Evolutionary conservation across 2,329 filamentous ascomycete species (phyloP).

Genomic region (Byssothecium circinans): DNA sequence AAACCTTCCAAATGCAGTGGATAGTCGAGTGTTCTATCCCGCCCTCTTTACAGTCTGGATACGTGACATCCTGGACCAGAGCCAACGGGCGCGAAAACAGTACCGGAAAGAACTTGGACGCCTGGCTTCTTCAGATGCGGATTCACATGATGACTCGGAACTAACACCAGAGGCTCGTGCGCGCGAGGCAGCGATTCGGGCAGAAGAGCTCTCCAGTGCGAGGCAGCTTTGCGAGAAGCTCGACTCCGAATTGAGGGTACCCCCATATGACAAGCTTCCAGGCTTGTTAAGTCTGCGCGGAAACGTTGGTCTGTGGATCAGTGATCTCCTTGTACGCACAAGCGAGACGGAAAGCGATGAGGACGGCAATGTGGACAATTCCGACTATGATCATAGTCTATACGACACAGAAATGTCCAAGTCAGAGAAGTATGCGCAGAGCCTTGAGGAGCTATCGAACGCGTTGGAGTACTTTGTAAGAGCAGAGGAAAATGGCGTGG

Average conservation of each 20-base stretch:
- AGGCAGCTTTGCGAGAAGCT: slow-evolving; percentile 67
- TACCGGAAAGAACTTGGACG: background rate
- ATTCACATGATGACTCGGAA: slow-evolving; percentile 16
- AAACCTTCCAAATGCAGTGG: slow-evolving; percentile 62
- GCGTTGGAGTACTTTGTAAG: slow-evolving; percentile 27
- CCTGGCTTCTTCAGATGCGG: slow-evolving; percentile 5
- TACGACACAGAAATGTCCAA: too few relatives aligned
- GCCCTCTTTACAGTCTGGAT: slow-evolving; percentile 81
- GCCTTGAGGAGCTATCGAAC: slow-evolving; percentile 23
- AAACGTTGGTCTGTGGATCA: slow-evolving; percentile 74
- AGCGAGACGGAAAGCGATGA: slow-evolving; percentile 6
- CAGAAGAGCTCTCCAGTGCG: slow-evolving; percentile 61
- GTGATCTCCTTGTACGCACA: slow-evolving; percentile 60
- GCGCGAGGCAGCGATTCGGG: slow-evolving; percentile 44
- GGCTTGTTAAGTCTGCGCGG: slow-evolving; percentile 71
- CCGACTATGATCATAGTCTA: slow-evolving; percentile 1
- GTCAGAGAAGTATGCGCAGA: slow-evolving; percentile 16
- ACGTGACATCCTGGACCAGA: slow-evolving; percentile 65
- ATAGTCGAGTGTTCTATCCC: slow-evolving; percentile 76
- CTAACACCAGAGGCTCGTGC: slow-evolving; percentile 18
- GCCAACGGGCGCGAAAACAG: slow-evolving; percentile 52
- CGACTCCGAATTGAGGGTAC: slow-evolving; percentile 68
- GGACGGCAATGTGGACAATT: slow-evolving; percentile 2
- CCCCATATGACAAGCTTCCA: slow-evolving; percentile 69
- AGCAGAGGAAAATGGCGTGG: slow-evolving; percentile 24